Evolutionary conservation across 2,329 filamentous ascomycete species (phyloP).

Genomic region (Geosmithia morbida): DNA sequence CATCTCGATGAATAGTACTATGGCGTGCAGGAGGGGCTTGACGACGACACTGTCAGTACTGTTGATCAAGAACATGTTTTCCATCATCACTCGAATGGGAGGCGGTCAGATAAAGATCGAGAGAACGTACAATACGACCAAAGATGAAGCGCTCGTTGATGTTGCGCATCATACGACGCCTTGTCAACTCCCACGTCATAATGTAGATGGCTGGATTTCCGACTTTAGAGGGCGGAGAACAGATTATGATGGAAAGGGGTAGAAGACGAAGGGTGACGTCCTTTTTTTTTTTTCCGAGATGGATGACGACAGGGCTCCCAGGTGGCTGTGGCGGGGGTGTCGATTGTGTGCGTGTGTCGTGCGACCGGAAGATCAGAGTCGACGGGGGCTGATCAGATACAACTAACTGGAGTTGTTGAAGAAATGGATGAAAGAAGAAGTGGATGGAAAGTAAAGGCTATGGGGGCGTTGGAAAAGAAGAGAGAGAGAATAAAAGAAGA

Average conservation of each 20-base stretch:
- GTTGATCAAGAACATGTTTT: background rate
- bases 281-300: background rate
- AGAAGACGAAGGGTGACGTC: background rate
- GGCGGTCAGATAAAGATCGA: background rate
- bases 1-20: slow-evolving; percentile 83
- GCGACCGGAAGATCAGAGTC: too few species aligned
- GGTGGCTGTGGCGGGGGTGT: background rate
- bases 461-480: background rate
- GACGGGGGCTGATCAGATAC: background rate
- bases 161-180: slow-evolving; percentile 47
- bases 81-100: background rate
- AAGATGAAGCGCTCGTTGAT: slow-evolving; percentile 55
- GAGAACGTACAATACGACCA: slow-evolving; percentile 53
- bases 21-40: slow-evolving; percentile 74
- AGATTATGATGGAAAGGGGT: background rate
- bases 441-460: background rate
- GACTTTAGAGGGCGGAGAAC: background rate
- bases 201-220: slow-evolving; percentile 2
- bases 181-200: slow-evolving; percentile 45
- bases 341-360: too few species aligned
- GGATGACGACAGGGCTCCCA: background rate
- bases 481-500: background rate
- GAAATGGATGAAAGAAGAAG: background rate
- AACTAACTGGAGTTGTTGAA: background rate
- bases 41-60: slow-evolving; percentile 3